Conservation (phyloP, 768 basidiomycete genomes). For the Rhizopogon sp. region DNA sequence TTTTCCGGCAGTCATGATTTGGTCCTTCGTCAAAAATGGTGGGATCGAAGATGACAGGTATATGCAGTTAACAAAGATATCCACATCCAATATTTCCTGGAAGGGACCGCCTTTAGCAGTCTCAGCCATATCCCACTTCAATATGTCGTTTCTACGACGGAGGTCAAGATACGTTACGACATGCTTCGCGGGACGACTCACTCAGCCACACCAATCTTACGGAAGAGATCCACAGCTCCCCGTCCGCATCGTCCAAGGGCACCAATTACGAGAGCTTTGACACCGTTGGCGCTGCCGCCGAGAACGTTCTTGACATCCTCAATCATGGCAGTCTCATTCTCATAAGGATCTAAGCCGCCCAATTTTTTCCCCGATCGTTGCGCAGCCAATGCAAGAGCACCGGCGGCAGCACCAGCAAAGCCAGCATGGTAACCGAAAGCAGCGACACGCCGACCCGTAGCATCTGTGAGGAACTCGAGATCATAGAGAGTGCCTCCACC, state of each 20-base stretch:
- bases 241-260: slow-evolving; percentile 93
- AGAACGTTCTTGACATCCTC: slow-evolving; percentile 59
- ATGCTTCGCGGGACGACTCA: slow-evolving; percentile 34
- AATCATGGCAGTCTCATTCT: slow-evolving; percentile 84
- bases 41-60: slow-evolving; percentile 87
- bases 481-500: slow-evolving; percentile 90
- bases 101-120: slow-evolving; percentile 97
- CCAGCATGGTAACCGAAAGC: slow-evolving; percentile 99
- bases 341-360: slow-evolving; percentile 72
- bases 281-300: slow-evolving; percentile 62
- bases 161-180: background rate
- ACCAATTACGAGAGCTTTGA: slow-evolving; percentile 91
- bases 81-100: slow-evolving; percentile 90
- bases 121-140: slow-evolving; percentile 98
- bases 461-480: slow-evolving; percentile 90
- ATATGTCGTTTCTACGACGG: slow-evolving; percentile 70
- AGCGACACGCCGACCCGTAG: slow-evolving; percentile 81
- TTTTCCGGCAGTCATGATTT: slow-evolving; percentile 67
- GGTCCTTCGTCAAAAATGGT: slow-evolving; percentile 69
- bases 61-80: slow-evolving; percentile 99
- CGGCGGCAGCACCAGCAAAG: slow-evolving; percentile 95
- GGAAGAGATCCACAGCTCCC: slow-evolving; percentile 93
- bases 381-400: slow-evolving; percentile 75
- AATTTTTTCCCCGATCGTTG: slow-evolving; percentile 56
- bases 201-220: slow-evolving; percentile 94